Percentiles rank a stretch among this genome's conserved stretches.
These are phyloP conservation scores for Drosera spatulata DNA, from an alignment of 179 eudicot species.

Conservation along the genomic window DNA sequence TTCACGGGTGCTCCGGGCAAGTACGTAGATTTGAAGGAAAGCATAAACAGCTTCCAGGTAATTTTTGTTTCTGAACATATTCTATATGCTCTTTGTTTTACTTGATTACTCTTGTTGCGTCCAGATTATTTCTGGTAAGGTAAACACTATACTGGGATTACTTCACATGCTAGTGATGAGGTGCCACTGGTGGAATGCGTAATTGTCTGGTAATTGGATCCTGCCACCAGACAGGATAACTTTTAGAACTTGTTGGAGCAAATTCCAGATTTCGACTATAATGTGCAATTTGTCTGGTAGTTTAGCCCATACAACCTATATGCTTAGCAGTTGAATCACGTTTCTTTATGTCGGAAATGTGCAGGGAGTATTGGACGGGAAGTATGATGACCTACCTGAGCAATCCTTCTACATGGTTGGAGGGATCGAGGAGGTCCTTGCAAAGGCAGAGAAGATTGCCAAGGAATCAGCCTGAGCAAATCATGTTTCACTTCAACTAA, in stretches of 20 bases:
- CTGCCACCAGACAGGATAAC: too few species aligned
- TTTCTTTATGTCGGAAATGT: background rate
- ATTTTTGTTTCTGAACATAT: background rate
- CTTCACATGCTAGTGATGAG: too few species aligned
- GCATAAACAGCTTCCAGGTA: slow-evolving; percentile 94
- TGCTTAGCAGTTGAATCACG: background rate
- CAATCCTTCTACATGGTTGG: slow-evolving; percentile 76
- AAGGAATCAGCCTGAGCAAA: slow-evolving; percentile 49
- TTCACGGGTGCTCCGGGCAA: slow-evolving; percentile 99
- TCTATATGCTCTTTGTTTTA: background rate
- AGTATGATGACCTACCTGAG: slow-evolving; percentile 43
- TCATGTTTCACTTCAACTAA: slow-evolving; percentile 2
- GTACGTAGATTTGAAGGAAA: slow-evolving; percentile 94
- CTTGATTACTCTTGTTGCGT: background rate
- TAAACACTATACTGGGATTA: too few species aligned
- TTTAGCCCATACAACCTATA: too few species aligned
- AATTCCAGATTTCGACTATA: too few species aligned
- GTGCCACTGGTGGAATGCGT: too few species aligned
- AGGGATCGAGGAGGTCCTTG: slow-evolving; percentile 98
- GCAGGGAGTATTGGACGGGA: slow-evolving; percentile 91
- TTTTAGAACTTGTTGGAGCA: too few species aligned
- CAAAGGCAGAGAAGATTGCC: slow-evolving; percentile 98
- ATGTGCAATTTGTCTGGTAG: too few species aligned
- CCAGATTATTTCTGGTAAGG: too few species aligned
- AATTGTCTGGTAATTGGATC: too few species aligned